These are phyloP conservation scores for Udeniomyces megalosporus DNA, from an alignment of 768 basidiomycete species.

Conservation along the genomic window DNA sequence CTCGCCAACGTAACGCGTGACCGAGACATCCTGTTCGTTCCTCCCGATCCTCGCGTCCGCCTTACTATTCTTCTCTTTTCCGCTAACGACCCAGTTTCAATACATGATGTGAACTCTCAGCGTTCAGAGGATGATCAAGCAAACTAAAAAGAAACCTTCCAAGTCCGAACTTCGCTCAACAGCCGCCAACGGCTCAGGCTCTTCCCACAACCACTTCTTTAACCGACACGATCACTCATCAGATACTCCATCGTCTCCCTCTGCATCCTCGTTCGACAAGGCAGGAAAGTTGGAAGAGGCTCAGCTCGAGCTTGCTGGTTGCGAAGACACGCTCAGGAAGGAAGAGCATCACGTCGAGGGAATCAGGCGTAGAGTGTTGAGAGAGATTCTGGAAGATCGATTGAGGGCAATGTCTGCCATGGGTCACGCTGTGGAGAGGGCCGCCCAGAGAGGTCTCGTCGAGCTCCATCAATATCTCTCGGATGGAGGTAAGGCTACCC, in stretches of 20 bases:
- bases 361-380: conserved; percentile 8
- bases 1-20: conserved; percentile 14
- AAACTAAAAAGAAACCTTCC: conserved; percentile 16
- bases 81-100: background rate
- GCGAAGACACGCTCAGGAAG: conserved; percentile 12
- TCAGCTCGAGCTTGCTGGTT: conserved; percentile 13
- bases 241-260: background rate
- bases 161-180: conserved; percentile 6
- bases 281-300: conserved; percentile 13
- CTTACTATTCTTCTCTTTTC: background rate
- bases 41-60: background rate
- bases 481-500: conserved; percentile 9
- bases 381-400: conserved; percentile 3
- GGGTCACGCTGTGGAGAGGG: background rate
- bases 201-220: background rate
- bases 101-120: background rate
- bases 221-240: background rate
- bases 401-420: conserved; percentile 1
- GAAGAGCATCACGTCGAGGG: conserved; percentile 8
- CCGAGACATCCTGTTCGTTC: conserved; percentile 15
- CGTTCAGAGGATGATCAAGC: conserved; percentile 17
- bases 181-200: background rate
- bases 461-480: conserved; percentile 10
- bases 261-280: conserved; percentile 3
- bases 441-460: conserved; percentile 10